Evolutionary conservation across 176 grass and related monocot species (phyloP), one percentile per base, ranked within the genome.

Genomic region (Cymbopogon citratus): DNA sequence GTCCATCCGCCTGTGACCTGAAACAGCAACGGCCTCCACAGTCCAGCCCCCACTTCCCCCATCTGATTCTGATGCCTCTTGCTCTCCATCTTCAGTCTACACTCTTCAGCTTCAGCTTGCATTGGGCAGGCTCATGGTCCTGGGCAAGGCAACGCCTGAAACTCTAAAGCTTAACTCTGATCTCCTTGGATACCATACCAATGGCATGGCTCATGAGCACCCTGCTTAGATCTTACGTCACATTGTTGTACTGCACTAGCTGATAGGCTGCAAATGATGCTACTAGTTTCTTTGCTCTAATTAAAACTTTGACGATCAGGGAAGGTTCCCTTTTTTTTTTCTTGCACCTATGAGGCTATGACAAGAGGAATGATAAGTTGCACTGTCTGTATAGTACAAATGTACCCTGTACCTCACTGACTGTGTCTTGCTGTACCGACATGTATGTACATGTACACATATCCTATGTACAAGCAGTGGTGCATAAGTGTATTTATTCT

Each of bases 181-280:
- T 35, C 34, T 52, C 60, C 70, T 75, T 66, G 41, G 41, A 76
- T 76, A 38, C 44, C 46, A 40, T n/a, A 23, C 8, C 52, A 57
- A 10, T 57, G 52, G 52, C 52, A 10, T n/a, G 52, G 21, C 52
- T 57, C 19, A 23, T 57, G 0, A 29, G 54, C n/a, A 73, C 71
- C 41, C 18, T 26, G 36, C 62, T 84, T 76, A n/a, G 72, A 76
- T 84, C 61, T 69, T 63, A 45, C 19, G 46, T 59, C 21, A 57
- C 8, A 25, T 54, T 31, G 43, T 9, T 2, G 49, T 13, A 18
- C 2, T 56, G 73, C 69, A 77, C 82, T 16, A 15, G 25, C 10
- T 9, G 5, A 6, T n/a, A n/a, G 23, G 60, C 48, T 44, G 66
- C 71, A 78, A 66, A 38, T 38, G 29, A 63, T 18, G 11, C 0